Evolutionary conservation across 1,284 basidiomycete species (phyloP).

Genomic region (Thelephora terrestris): DNA sequence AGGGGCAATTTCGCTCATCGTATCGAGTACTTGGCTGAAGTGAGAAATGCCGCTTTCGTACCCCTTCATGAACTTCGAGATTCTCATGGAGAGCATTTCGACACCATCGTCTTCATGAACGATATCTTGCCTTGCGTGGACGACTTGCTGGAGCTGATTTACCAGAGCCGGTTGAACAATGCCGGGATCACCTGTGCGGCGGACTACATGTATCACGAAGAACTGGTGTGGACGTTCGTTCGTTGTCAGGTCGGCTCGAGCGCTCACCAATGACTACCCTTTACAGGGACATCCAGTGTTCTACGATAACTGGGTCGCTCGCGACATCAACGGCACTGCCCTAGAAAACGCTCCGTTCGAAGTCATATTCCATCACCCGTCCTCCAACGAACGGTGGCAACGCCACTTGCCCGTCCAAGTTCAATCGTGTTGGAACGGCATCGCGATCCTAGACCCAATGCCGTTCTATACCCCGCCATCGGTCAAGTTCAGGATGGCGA

Average conservation of each 20-base stretch:
- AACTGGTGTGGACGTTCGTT: conserved; percentile 47
- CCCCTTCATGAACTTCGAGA: conserved; percentile 89
- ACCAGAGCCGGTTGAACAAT: conserved; percentile 84
- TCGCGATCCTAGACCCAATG: conserved; percentile 86
- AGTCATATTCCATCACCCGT: conserved; percentile 75
- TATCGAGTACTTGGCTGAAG: conserved; percentile 96
- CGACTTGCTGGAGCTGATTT: conserved; percentile 91
- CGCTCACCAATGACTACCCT: conserved; percentile 2
- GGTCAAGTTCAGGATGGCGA: conserved; percentile 90
- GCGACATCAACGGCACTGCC: conserved; percentile 94
- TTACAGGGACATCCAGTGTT: conserved; percentile 73
- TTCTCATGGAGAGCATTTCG: conserved; percentile 83
- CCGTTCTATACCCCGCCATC: conserved; percentile 86
- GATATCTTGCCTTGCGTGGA: conserved; percentile 94
- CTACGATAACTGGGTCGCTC: conserved; percentile 96
- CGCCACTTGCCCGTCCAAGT: conserved; percentile 88
- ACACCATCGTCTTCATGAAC: conserved; percentile 96
- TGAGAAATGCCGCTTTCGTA: conserved; percentile 89
- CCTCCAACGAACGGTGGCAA: conserved; percentile 74
- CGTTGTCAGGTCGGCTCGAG: not conserved
- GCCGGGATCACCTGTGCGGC: conserved; percentile 94
- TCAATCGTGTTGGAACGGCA: conserved; percentile 95
- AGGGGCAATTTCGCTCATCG: conserved; percentile 95
- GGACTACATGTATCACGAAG: conserved; percentile 96
- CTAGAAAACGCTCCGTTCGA: conserved; percentile 96